Evolutionary conservation across 805 yeast species (phyloP), one percentile per base, ranked within the genome.

Genomic region (Vanderwaltozyma yarrowii): DNA sequence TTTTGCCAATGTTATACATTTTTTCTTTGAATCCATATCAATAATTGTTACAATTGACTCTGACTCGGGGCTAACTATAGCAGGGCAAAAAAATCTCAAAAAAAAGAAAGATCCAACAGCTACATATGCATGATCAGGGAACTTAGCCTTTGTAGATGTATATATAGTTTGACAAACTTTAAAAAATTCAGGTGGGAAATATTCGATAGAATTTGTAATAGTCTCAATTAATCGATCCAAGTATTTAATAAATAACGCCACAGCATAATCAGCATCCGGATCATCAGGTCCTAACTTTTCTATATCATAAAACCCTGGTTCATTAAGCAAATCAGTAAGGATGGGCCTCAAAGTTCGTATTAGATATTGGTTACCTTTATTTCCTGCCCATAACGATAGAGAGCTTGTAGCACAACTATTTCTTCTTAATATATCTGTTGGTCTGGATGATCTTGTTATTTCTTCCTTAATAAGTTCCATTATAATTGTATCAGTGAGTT

Each of bases 51-150:
- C 52, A 29, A 64, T 52, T 31, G 51, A 52, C 43, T 67, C 65
- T 10, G 61, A 41, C 40, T 84, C 94, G 0, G 96, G 95, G n/a
- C 84, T 75, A n/a, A 87, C 86, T 46, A 87, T 77, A 0, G 94
- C 94, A 12, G 96, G 96, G 54, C 92, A 81, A 43, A 80, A 68
- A 44, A 80, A 76, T 40, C 94, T 64, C 46, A 88, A 66, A 50
- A 88, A 87, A 40, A 87, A 66, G 53, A 82, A 88, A 0, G 94
- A 85, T 0, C 95, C 94, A 21, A 86, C 79, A 0, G 92, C 82
- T 18, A 76, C 66, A 19, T 71, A 65, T 30, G 80, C 69, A 30
- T 79, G 78, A 27, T 73, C 76, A 0, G 80, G 81, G 46, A 80
- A 80, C 46, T 73, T 74, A 13, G 60, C 56, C 16, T 68, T 61